phyloP scores from a whole-genome alignment of 495 filamentous ascomycete genomes.

The Umbilicaria muhlenbergii region DNA sequence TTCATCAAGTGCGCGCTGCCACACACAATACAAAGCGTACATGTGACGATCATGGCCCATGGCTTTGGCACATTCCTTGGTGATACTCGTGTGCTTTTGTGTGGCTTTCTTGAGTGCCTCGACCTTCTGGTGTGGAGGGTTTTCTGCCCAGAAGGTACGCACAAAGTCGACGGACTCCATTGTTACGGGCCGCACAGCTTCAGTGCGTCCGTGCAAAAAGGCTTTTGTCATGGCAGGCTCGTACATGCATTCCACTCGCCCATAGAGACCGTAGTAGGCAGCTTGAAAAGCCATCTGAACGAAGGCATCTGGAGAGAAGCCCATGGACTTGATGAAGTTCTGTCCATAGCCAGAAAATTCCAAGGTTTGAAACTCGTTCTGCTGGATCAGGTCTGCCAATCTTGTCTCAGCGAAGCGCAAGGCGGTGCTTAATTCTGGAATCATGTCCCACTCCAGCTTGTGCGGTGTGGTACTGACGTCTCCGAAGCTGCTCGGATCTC shows the following conservation, averaged over 20 bases:
- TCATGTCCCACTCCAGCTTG: constrained; percentile 96
- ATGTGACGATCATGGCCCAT: constrained; percentile 88
- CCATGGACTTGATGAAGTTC: constrained; percentile 94
- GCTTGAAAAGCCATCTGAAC: constrained; percentile 99
- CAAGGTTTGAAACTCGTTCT: constrained; percentile 88
- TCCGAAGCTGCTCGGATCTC: constrained; percentile 85
- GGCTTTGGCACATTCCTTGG: constrained; percentile 78
- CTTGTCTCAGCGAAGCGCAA: constrained; percentile 91
- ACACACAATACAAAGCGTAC: constrained; percentile 87
- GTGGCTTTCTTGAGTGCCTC: constrained; percentile 72
- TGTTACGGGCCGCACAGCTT: constrained; percentile 80
- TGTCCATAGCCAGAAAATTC: constrained; percentile 86
- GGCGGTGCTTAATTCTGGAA: constrained; percentile 78
- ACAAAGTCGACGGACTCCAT: constrained; percentile 73
- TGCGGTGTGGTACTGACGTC: constrained; percentile 89
- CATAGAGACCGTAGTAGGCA: constrained; percentile 95
- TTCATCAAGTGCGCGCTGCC: constrained; percentile 76
- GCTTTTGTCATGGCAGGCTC: constrained; percentile 97
- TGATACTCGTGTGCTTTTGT: constrained; percentile 63
- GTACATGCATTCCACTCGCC: constrained; percentile 84
- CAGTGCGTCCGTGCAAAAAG: constrained; percentile 84
- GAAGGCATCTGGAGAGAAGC: constrained; percentile 93
- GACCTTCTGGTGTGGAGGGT: constrained; percentile 65
- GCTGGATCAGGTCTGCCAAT: constrained; percentile 84
- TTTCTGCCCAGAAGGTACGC: constrained; percentile 87